Conservation (phyloP, 2,329 filamentous ascomycete genomes). For the Penicillium sp. region DNA sequence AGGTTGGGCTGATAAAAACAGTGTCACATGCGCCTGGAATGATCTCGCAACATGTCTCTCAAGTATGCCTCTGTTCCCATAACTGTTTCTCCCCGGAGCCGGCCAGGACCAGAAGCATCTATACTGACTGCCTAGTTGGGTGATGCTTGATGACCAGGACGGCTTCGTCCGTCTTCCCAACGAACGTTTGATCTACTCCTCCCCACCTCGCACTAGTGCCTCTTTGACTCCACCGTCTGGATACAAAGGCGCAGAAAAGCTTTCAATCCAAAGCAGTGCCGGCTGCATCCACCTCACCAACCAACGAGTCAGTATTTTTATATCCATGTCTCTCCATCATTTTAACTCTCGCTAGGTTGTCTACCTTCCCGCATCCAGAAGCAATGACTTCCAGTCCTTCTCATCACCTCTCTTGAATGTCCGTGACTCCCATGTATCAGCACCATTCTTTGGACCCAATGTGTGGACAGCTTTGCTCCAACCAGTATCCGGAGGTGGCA, state of each 20-base stretch:
- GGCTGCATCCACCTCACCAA: constrained; percentile 81
- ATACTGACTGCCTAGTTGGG: constrained; percentile 62
- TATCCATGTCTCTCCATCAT: constrained; percentile 7
- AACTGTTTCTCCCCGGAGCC: neutral
- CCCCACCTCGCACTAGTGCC: constrained; percentile 74
- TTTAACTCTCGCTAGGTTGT: constrained; percentile 62
- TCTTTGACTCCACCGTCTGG: constrained; percentile 69
- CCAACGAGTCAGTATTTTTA: constrained; percentile 62
- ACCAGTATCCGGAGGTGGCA: constrained; percentile 78
- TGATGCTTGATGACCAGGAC: constrained; percentile 74
- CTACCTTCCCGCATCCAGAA: constrained; percentile 74
- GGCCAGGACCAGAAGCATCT: neutral
- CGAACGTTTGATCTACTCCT: constrained; percentile 78
- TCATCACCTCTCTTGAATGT: constrained; percentile 84
- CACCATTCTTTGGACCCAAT: constrained; percentile 91
- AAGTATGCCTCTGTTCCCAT: constrained; percentile 32
- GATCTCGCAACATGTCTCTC: constrained; percentile 30
- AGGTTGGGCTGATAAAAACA: neutral
- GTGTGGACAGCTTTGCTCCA: constrained; percentile 79
- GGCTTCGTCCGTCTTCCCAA: constrained; percentile 81
- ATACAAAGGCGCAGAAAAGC: constrained; percentile 60
- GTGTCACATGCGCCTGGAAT: neutral
- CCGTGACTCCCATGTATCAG: constrained; percentile 78
- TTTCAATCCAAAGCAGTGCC: constrained; percentile 69
- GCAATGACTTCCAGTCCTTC: constrained; percentile 74